A percentile compares a stretch with the other conserved stretches of the same genome.
phyloP scores from a whole-genome alignment of 2,329 filamentous ascomycete species.

The Exophiala xenobiotica region DNA sequence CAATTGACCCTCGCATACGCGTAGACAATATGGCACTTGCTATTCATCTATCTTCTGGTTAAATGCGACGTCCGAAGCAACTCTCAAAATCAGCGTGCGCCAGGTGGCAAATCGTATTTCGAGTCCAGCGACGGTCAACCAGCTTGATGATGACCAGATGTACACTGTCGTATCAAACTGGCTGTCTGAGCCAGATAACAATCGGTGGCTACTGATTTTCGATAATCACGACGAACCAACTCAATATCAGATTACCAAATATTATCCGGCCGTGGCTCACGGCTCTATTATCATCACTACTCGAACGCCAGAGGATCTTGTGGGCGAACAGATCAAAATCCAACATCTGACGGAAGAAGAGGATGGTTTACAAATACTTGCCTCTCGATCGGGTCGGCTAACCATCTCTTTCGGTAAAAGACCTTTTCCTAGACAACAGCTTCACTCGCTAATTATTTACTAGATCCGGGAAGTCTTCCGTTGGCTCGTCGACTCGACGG shows the following conservation, averaged over 20 bases:
- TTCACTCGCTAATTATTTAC: no score
- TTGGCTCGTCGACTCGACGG: constrained; percentile 43
- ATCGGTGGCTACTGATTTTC: constrained; percentile 34
- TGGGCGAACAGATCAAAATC: constrained; percentile 16
- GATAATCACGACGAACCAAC: constrained; percentile 32
- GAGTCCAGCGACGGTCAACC: no score
- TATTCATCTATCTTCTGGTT: constrained; percentile 48
- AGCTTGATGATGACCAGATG: neutral
- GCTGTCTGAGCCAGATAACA: constrained; percentile 21
- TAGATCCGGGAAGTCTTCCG: constrained; percentile 12
- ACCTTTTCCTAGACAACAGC: no score
- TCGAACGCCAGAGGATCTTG: constrained; percentile 19
- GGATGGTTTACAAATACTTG: constrained; percentile 1
- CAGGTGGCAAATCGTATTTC: neutral
- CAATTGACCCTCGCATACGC: constrained; percentile 42
- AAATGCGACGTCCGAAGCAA: constrained; percentile 39
- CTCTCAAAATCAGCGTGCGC: constrained; percentile 38
- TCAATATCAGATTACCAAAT: constrained; percentile 34
- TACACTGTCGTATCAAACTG: constrained; percentile 3
- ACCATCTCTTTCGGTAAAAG: no score
- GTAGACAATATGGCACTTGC: constrained; percentile 33
- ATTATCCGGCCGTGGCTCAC: constrained; percentile 37
- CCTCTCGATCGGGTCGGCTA: constrained; percentile 3
- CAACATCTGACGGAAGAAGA: constrained; percentile 22
- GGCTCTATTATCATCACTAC: constrained; percentile 47